Conservation (phyloP, 106 monocot species). For the Dendrobium nobile region DNA sequence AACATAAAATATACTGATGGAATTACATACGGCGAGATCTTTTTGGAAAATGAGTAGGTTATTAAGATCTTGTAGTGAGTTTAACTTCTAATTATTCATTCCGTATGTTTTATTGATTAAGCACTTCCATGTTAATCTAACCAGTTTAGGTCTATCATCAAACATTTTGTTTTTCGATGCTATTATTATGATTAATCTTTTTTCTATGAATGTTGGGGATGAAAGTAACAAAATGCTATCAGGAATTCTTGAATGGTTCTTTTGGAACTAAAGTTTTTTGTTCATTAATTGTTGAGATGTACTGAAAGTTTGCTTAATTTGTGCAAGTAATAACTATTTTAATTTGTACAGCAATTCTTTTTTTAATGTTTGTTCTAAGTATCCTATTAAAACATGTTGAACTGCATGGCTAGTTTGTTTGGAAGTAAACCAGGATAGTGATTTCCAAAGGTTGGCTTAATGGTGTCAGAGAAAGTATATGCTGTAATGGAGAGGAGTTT, state of each 20-base stretch:
- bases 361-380: neutral
- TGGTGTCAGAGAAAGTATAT: too few species aligned
- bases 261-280: neutral
- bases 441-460: too few species aligned
- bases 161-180: neutral
- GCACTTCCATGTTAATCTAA: neutral
- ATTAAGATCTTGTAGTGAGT: neutral
- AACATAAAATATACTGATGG: slow-evolving; percentile 87
- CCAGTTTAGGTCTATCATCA: neutral
- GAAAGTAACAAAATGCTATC: neutral
- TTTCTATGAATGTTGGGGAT: neutral
- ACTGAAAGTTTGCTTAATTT: neutral
- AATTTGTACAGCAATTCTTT: neutral
- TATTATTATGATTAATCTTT: neutral
- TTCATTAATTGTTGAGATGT: neutral
- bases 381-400: too few species aligned
- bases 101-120: neutral
- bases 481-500: too few species aligned
- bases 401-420: too few species aligned
- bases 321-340: neutral
- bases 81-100: neutral
- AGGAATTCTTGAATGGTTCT: neutral
- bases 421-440: too few species aligned
- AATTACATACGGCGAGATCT: slow-evolving; percentile 95
- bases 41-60: slow-evolving; percentile 88